Evolutionary conservation across 208 protist species (phyloP), one percentile per base, ranked within the genome.

Genomic region (Leishmania major): DNA sequence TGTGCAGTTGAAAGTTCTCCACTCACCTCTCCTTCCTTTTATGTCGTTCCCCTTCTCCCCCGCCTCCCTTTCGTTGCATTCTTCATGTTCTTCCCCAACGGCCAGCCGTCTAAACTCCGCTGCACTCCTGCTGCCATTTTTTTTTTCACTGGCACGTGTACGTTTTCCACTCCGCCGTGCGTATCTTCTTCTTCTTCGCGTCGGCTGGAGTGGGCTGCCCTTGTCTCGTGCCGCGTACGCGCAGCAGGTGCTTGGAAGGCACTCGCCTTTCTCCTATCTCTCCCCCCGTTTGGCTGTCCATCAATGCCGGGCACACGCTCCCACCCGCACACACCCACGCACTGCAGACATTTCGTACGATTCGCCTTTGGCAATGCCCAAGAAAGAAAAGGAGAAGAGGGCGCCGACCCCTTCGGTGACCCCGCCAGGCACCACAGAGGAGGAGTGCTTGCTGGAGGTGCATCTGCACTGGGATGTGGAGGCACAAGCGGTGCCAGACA

Each of bases 331-430:
- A 75, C 28, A 75, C 47, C 40, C 7, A 45, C 49, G 31, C 51
- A 62, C 10, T 66, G 43, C 69, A 47, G 40, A 53, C 53, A 51
- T 53, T 31, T 76, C 25, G 70, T 45, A 25, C 28, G 45, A 22
- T 17, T 31, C 11, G n/a, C 17, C 71, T 62, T 37, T 66, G 7
- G 10, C 28, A 45, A 86, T 86, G 83, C 49, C 83, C 43, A 86
- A 86, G 43, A 66, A 64, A 25, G 83, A 80, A 62, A 86, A 85
- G 43, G 82, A 81, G 40, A 85, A 82, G 64, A 86, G 80, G 47
- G n/a, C 49, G 64, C 72, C 64, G 62, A 25, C 55, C 28, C 35
- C 78, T 51, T 47, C 62, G 47, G 49, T 77, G 35, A 40, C 51
- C 25, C 4, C 62, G 60, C 72, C 83, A 13, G 70, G 59, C 22